Evolutionary conservation across 2,329 filamentous ascomycete species (phyloP).

Genomic region (Monosporascus sp.): DNA sequence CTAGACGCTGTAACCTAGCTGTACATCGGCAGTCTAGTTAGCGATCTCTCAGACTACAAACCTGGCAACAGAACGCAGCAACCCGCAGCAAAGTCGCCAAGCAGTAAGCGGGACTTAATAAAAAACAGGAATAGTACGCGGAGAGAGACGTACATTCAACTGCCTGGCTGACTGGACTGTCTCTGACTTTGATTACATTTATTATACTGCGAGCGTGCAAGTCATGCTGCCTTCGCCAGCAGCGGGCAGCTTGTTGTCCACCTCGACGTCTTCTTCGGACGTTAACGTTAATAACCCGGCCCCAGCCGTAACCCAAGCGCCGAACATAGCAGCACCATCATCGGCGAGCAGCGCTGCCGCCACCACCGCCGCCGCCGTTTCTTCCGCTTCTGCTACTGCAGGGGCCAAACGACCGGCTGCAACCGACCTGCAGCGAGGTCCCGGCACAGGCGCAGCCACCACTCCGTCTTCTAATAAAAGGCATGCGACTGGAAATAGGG

Average conservation of each 20-base stretch:
- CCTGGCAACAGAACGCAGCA: too few species aligned
- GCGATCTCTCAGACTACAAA: too few species aligned
- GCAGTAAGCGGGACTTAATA: not conserved
- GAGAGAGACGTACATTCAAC: not conserved
- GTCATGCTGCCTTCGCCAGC: constrained; percentile 27
- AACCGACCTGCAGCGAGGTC: constrained; percentile 29
- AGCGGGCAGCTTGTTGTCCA: constrained; percentile 14
- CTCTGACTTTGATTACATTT: not conserved
- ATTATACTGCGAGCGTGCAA: constrained; percentile 4
- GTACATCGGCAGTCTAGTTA: too few species aligned
- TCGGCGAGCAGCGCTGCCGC: constrained; percentile 15
- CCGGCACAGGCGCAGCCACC: constrained; percentile 21
- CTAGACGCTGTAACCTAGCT: too few species aligned
- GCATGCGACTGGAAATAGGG: constrained; percentile 20
- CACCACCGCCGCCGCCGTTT: constrained; percentile 12
- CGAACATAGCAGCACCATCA: constrained; percentile 20
- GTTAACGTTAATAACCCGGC: not conserved
- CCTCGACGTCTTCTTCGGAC: not conserved
- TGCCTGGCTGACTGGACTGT: not conserved
- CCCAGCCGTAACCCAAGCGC: constrained; percentile 6
- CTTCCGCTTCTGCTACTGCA: constrained; percentile 5
- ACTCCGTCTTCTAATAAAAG: constrained; percentile 22
- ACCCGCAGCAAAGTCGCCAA: too few species aligned
- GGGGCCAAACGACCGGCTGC: constrained; percentile 28
- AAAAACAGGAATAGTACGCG: not conserved